Conservation (phyloP, 2,329 filamentous ascomycete genomes). For the Emmonsiellopsis sp. region DNA sequence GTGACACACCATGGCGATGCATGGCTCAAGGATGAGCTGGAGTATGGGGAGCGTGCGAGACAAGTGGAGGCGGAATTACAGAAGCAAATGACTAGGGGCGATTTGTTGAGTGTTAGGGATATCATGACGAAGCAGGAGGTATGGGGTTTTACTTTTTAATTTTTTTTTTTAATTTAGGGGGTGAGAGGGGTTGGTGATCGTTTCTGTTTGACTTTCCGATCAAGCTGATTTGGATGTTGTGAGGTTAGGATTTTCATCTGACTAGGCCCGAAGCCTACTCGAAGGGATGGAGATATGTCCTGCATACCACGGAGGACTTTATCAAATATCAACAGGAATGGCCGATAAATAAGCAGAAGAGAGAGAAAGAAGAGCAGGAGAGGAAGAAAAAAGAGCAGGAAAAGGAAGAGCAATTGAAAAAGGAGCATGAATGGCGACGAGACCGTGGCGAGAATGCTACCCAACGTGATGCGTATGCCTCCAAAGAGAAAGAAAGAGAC, state of each 20-base stretch:
- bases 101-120: slow-evolving; percentile 20
- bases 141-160: slow-evolving; percentile 1
- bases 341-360: slow-evolving; percentile 39
- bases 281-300: slow-evolving; percentile 42
- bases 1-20: slow-evolving; percentile 27
- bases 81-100: slow-evolving; percentile 16
- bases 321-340: slow-evolving; percentile 42
- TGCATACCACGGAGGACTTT: slow-evolving; percentile 41
- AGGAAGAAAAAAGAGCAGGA: slow-evolving; percentile 17
- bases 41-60: slow-evolving; percentile 19
- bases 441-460: slow-evolving; percentile 23
- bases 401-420: slow-evolving; percentile 10
- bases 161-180: background rate
- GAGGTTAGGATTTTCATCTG: slow-evolving; percentile 35
- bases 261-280: slow-evolving; percentile 36
- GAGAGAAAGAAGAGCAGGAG: slow-evolving; percentile 24
- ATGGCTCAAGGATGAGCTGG: slow-evolving; percentile 16
- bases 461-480: slow-evolving; percentile 30
- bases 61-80: slow-evolving; percentile 19
- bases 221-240: background rate
- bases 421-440: slow-evolving; percentile 22
- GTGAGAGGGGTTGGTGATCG: background rate
- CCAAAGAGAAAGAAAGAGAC: slow-evolving; percentile 10
- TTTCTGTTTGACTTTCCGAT: background rate
- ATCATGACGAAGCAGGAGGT: slow-evolving; percentile 20